Base-by-base conservation (phyloP, 2,329 filamentous ascomycete species). In the Parafenestella ontariensis region DNA sequence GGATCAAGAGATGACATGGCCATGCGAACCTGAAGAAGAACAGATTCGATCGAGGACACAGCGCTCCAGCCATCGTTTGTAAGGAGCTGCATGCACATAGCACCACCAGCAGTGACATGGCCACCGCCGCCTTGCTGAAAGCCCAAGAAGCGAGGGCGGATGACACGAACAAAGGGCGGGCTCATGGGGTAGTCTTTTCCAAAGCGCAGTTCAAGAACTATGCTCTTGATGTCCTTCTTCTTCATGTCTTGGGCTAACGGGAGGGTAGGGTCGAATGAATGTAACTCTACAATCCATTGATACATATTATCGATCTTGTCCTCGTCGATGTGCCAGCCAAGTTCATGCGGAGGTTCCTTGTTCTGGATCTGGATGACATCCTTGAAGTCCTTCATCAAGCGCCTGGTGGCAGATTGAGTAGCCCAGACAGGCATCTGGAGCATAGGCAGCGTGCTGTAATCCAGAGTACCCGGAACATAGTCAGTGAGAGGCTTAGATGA, bases 241-340 rank as follows among this genome's bases (percentile, higher is more conserved):
- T 87, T 86, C 86, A 96, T 91, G 68, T 96, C 92, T 48, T 83
- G 70, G 0, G 89, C 87, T 1, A 97, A 79, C 0, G 89, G 90
- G 0, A 95, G 80, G 1, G 77, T 72, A 0, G 78, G 60, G 21
- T 92, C 88, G 66, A 96, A 96, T 39, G 88, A 91, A 72, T 96
- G 93, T 1, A 97, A 79, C 72, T 96, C 90, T 5, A 96, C 87
- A 54, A 96, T 92, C 92, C 92, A 96, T 68, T 96, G 92, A 68
- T 95, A 96, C 58, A 92, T 82, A 66, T 93, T 96, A 5, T 80
- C 83, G 33, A 93, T 79, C 45, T 85, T 83, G 11, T 81, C 78
- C 13, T 82, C 77, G 66, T 96, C 85, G 50, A 96, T 87, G 68
- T 91, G 92, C 92, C 92, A 96, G 15, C 93, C 93, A 0, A 96